phyloP scores from a whole-genome alignment of 371 early-diverging fungal species.

The Mucor circinelloides region DNA sequence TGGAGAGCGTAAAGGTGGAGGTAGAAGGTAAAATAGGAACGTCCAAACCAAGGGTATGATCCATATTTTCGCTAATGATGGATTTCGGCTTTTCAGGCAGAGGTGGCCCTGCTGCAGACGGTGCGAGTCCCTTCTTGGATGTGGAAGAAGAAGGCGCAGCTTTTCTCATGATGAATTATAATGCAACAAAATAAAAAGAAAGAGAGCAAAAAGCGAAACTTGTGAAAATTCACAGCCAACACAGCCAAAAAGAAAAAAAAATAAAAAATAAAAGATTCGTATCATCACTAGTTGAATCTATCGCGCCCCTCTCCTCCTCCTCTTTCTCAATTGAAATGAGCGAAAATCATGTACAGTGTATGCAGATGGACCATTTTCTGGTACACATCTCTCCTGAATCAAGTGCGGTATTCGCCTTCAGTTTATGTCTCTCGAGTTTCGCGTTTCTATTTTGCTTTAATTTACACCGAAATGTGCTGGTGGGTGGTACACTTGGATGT shows the following conservation, averaged over 20 bases:
- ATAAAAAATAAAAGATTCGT: background rate
- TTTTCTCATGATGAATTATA: background rate
- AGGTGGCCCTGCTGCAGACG: background rate
- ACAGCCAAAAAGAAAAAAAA: too few species aligned
- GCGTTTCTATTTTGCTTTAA: background rate
- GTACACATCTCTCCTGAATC: background rate
- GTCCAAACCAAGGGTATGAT: slow-evolving; percentile 18
- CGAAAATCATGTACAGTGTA: background rate
- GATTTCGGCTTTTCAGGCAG: background rate
- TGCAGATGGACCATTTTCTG: background rate
- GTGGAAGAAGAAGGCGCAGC: background rate
- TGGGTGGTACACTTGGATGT: background rate
- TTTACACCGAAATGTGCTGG: background rate
- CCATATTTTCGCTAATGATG: background rate
- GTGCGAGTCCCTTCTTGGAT: background rate
- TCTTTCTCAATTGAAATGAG: background rate
- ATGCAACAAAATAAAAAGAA: background rate
- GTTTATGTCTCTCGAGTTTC: background rate
- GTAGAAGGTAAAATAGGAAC: slow-evolving; percentile 42
- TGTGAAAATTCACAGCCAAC: background rate
- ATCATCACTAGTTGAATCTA: background rate
- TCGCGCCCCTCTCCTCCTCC: background rate
- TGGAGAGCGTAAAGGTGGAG: slow-evolving; percentile 38
- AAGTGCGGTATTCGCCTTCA: background rate
- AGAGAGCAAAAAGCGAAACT: background rate